Percentiles rank a stretch among this genome's conserved stretches.
phyloP scores from a whole-genome alignment of 352 stramenopile species.

The Phytopythium mirpurense region DNA sequence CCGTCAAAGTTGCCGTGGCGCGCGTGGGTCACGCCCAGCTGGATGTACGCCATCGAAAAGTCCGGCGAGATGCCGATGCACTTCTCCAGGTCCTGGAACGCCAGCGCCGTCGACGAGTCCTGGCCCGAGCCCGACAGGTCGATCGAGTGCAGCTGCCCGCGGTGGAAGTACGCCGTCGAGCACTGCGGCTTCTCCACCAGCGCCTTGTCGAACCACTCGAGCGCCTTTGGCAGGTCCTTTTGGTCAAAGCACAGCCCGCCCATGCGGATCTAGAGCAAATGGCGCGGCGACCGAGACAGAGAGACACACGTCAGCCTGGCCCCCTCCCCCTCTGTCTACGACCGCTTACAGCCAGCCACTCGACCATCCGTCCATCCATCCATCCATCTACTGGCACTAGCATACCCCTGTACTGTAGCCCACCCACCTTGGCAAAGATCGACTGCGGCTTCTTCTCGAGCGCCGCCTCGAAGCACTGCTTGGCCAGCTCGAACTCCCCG shows the following conservation, averaged over 20 bases:
- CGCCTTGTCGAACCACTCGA: constrained; percentile 75
- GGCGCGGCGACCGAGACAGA: no score
- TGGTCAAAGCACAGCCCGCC: constrained; percentile 78
- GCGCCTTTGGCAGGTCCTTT: constrained; percentile 66
- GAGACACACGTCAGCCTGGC: no score
- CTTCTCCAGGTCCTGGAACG: constrained; percentile 61
- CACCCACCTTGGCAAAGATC: constrained; percentile 54
- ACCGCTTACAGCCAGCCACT: no score
- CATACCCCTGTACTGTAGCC: no score
- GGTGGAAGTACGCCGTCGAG: constrained; percentile 78
- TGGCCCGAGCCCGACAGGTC: constrained; percentile 49
- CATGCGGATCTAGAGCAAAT: constrained; percentile 81
- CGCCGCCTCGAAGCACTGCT: constrained; percentile 62
- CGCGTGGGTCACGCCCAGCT: constrained; percentile 71
- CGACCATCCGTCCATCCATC: no score
- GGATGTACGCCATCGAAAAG: constrained; percentile 82
- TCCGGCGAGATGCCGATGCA: constrained; percentile 66
- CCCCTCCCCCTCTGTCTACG: no score
- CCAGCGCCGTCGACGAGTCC: constrained; percentile 45
- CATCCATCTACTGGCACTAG: no score
- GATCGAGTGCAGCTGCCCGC: constrained; percentile 77
- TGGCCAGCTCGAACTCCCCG: constrained; percentile 63
- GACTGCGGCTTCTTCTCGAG: constrained; percentile 60
- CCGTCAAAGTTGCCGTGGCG: constrained; percentile 69
- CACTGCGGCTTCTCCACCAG: constrained; percentile 57